Base-by-base conservation (phyloP, 2,329 filamentous ascomycete species). In the Penicillium concentricum region DNA sequence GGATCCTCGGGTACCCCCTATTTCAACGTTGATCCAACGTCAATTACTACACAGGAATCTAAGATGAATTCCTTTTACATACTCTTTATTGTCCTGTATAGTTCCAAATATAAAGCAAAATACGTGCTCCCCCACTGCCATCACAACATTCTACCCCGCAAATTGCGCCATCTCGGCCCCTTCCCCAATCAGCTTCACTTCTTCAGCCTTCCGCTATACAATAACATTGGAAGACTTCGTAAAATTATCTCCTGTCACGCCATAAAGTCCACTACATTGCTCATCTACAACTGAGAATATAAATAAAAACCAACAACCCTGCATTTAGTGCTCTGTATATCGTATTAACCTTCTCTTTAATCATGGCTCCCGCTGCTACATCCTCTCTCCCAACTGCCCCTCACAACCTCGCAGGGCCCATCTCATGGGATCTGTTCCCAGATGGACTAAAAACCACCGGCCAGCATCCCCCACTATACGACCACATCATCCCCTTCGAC, bases 401-500 rank as follows among this genome's bases (percentile, higher is more conserved):
- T n/a, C 75, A 78, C 60, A 61, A 72, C 4, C 70, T 76, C 13
- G 63, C 67, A 51, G 67, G 68, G 59, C 67, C 70, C 53, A 70
- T 76, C 34, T 76, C 77, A 32, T 72, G 72, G 45, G 70, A 75
- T 53, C 73, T 84, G 63, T 88, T 87, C 69, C 86, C 85, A 10
- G 85, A 88, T 66, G 85, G 86, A 10, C 78, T 87, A 66, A 87
- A 84, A 67, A 88, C 86, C 20, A 83, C 87, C 0, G 90, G 90
- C 38, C 90, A 93, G 70, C 87, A 90, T 64, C 79, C 83, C 24
- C 90, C 90, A 1, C 72, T 89, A 34, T 87, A 87, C 68, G 79
- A 86, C 32, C 76, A 81, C 9, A 74, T 93, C n/a, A 78, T 76
- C 47, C 83, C 88, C 0, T 93, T 91, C 71, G 79, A 82, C 0